Evolutionary conservation across 345 rosid genomes (phyloP), one percentile per base, ranked within the genome.

Genomic region (Lepidium africanum): DNA sequence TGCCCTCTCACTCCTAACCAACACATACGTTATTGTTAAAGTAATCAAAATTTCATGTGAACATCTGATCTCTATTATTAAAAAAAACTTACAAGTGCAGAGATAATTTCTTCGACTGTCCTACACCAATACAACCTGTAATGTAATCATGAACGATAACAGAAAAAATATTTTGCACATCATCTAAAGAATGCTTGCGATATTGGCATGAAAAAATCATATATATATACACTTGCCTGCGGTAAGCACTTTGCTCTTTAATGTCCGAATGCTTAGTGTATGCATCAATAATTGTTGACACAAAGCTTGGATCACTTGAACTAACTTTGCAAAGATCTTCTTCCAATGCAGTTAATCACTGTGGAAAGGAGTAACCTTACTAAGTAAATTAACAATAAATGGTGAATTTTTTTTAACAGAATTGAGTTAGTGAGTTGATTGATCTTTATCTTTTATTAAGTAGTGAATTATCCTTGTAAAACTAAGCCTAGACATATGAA

Each of bases 31-130:
- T 52, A 58, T 14, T 48, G 14, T 19, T n/a, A 48, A 38, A 33
- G 27, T 50, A 23, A 6, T 19, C 53, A 21, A 59, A 2, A 60
- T 14, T 50, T 1, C 17, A 54, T 6, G 38, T 23, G 6, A 19
- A 10, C 7, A 65, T 37, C 11, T 45, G 2, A 3, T 19, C 4
- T 42, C 39, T 21, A 53, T 13, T 5, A 21, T 17, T 30, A 53
- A 19, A 17, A 6, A 13, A 4, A 14, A 45, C 92, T 83, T 81
- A 89, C 96, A 70, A 87, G 87, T 59, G 96, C 81, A 74, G 77
- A 79, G 69, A 92, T 64, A 70, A 92, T 92, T 9, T 83, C 91
- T 70, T 92, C 89, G 42, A 85, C 77, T 1, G 89, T 86, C 23
- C 54, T 43, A 55, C 40, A 57, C 43, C 30, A 25, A 54, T 27